Evolutionary conservation across 1,139 yeast genomes (phyloP).

Genomic region (Pichia sp.): DNA sequence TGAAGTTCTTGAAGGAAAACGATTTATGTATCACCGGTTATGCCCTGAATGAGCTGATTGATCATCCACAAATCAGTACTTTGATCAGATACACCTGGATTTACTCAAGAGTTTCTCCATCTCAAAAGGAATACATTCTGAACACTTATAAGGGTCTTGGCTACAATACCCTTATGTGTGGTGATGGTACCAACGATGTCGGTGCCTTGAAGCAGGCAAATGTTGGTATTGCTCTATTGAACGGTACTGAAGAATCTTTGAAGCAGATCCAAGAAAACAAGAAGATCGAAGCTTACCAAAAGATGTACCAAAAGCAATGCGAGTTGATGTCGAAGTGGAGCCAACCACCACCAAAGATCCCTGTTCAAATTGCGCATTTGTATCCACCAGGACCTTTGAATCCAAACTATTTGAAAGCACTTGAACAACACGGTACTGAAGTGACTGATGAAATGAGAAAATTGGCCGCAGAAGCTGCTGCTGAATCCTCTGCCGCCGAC

Average conservation of each 20-base stretch:
- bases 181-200: constrained; percentile 99
- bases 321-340: constrained; percentile 76
- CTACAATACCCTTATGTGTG: constrained; percentile 95
- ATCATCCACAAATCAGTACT: constrained; percentile 61
- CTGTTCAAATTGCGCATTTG: constrained; percentile 80
- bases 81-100: constrained; percentile 91
- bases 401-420: constrained; percentile 81
- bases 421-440: constrained; percentile 77
- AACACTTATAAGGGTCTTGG: constrained; percentile 83
- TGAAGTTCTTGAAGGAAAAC: constrained; percentile 54
- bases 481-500: constrained; percentile 33
- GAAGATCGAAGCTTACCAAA: constrained; percentile 58
- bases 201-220: constrained; percentile 99
- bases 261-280: constrained; percentile 82
- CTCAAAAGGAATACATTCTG: constrained; percentile 88
- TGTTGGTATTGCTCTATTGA: constrained; percentile 92
- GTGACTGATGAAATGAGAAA: constrained; percentile 59
- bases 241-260: constrained; percentile 95
- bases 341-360: constrained; percentile 83
- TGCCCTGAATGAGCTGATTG: constrained; percentile 63
- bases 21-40: constrained; percentile 94
- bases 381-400: constrained; percentile 94
- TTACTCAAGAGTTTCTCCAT: constrained; percentile 95
- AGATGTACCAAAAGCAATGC: constrained; percentile 80
- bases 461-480: constrained; percentile 42